Evolutionary conservation across 2,329 filamentous ascomycete genomes (phyloP), one percentile per base, ranked within the genome.

Genomic region (Laburnicola sp.): DNA sequence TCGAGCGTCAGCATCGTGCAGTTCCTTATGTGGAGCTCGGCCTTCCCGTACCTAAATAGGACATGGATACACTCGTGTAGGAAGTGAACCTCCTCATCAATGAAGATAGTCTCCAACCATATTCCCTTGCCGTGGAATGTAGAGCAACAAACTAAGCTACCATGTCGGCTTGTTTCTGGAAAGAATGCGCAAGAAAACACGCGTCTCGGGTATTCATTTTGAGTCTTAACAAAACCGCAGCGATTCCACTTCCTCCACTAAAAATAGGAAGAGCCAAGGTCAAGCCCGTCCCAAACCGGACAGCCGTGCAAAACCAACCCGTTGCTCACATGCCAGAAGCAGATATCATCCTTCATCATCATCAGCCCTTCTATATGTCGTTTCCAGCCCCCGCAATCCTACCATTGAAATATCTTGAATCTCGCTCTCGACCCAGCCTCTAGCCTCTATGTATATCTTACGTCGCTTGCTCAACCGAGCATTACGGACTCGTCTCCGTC

Each of bases 401-500:
- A 16, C 16, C 16, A 16, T 16, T 16, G 16, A 16, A 16, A 16
- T 4, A 10, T 25, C 44, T 22, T 39, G 34, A 26, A 47, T 21
- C 9, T 8, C 22, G n/a, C 21, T 16, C 28, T 31, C 22, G 22
- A 16, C 10, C n/a, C 22, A 25, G n/a, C 39, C 40, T 40, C 45
- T 41, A 16, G 16, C 16, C 41, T 34, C 27, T 31, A n/a, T 45
- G 26, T 45, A 38, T 38, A 25, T 34, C 28, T 30, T 30, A 6
- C 6, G 28, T 30, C 28, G 27, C 25, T 28, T 27, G 25, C 43
- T 39, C 26, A 22, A 30, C 36, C 31, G 22, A 8, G 23, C 32
- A 16, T 27, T 39, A 47, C 5, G 26, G 28, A 26, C 48, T 52
- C 16, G 45, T 43, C 31, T 54, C 58, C 6, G 54, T 55, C 11